These are phyloP conservation scores for Parastagonospora avenae DNA, from an alignment of 2,329 filamentous ascomycete genomes.

Conservation along the genomic window DNA sequence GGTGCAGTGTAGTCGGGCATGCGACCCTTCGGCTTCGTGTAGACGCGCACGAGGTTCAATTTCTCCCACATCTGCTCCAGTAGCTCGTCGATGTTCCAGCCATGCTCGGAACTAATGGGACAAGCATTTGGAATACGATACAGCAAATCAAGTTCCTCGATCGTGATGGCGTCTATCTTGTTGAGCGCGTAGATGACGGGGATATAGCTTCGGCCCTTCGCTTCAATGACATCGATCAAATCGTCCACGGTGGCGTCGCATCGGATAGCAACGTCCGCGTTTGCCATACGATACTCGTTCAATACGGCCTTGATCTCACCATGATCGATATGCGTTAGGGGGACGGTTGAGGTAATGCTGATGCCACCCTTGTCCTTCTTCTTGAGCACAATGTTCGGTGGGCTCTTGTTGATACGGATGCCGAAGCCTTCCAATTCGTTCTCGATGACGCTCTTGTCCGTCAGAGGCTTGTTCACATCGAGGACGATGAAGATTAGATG, in stretches of 20 bases:
- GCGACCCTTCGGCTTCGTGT: slow-evolving; percentile 97
- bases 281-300: slow-evolving; percentile 95
- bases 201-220: slow-evolving; percentile 93
- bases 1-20: slow-evolving; percentile 90
- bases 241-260: slow-evolving; percentile 98
- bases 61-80: slow-evolving; percentile 99
- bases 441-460: slow-evolving; percentile 96
- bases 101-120: slow-evolving; percentile 91
- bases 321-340: slow-evolving; percentile 87
- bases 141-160: slow-evolving; percentile 93
- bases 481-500: slow-evolving; percentile 98
- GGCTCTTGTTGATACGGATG: slow-evolving; percentile 95
- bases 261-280: slow-evolving; percentile 94
- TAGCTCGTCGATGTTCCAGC: slow-evolving; percentile 97
- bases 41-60: slow-evolving; percentile 86
- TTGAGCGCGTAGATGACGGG: slow-evolving; percentile 99
- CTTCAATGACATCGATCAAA: slow-evolving; percentile 93
- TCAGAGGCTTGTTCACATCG: slow-evolving; percentile 97
- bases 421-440: slow-evolving; percentile 95
- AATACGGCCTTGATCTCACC: slow-evolving; percentile 99
- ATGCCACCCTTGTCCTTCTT: slow-evolving; percentile 99
- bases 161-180: slow-evolving; percentile 98
- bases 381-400: slow-evolving; percentile 98
- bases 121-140: slow-evolving; percentile 97
- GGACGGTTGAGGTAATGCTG: slow-evolving; percentile 92